phyloP scores from a whole-genome alignment of 2,329 filamentous ascomycete species.

The Venturia asperata region DNA sequence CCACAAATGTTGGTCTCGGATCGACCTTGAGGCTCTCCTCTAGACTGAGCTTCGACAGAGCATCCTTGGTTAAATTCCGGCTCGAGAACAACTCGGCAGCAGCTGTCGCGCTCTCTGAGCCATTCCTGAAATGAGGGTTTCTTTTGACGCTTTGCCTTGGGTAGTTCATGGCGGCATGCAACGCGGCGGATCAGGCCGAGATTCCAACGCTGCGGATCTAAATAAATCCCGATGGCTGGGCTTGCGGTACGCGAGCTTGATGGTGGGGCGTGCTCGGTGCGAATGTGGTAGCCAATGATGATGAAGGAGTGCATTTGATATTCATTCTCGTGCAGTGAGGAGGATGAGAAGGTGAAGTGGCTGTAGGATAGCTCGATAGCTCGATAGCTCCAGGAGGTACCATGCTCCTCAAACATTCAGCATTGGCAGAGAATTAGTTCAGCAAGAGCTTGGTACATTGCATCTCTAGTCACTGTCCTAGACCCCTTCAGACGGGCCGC shows the following conservation, averaged over 20 bases:
- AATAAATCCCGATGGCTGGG: neutral
- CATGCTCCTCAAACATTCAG: too few relatives aligned
- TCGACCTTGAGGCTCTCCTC: neutral
- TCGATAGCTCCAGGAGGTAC: too few relatives aligned
- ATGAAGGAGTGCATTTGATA: neutral
- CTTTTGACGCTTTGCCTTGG: neutral
- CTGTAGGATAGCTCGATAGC: too few relatives aligned
- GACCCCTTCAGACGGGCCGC: neutral
- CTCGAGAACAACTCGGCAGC: neutral
- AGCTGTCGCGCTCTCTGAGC: neutral
- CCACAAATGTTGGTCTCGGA: conserved; percentile 6
- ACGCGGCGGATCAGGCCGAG: neutral
- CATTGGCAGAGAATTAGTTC: too few relatives aligned
- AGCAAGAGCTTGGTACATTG: neutral
- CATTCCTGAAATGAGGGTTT: neutral
- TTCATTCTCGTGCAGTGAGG: neutral
- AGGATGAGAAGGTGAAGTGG: neutral
- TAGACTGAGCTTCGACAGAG: neutral
- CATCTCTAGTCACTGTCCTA: neutral
- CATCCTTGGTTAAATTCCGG: neutral
- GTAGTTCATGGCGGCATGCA: neutral
- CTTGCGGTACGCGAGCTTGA: neutral
- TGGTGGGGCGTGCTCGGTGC: neutral
- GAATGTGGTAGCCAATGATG: neutral
- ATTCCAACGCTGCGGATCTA: neutral